A percentile compares a stretch with the other conserved stretches of the same genome.
These are phyloP conservation scores for Smittium culicis DNA, from an alignment of 371 early-diverging fungal species.

Conservation along the genomic window DNA sequence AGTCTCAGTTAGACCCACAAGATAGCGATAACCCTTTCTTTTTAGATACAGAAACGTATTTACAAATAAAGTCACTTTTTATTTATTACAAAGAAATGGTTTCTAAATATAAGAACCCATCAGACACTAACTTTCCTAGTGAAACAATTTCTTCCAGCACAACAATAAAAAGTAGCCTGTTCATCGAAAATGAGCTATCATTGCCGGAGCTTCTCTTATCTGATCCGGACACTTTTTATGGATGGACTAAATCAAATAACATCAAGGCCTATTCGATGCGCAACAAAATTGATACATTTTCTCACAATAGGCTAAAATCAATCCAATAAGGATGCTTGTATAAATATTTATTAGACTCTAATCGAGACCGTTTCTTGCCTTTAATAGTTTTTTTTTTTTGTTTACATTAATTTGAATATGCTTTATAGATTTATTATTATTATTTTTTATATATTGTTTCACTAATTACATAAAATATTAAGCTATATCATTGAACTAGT, in stretches of 20 bases:
- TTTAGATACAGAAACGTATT: not conserved
- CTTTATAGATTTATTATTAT: no score
- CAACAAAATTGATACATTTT: slow-evolving; percentile 2
- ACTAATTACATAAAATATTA: no score
- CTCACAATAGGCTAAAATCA: slow-evolving; percentile 8
- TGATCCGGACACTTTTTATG: not conserved
- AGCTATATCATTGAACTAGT: no score
- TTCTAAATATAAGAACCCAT: no score
- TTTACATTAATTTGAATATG: no score
- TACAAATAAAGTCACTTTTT: not conserved
- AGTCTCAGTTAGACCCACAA: not conserved
- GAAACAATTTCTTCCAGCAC: not conserved
- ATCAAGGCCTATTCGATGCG: slow-evolving; percentile 2
- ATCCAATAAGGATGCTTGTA: no score
- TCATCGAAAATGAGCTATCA: no score
- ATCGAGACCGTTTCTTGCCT: no score
- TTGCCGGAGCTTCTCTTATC: not conserved
- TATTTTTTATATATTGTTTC: no score
- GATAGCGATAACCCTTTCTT: no score
- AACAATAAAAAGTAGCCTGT: not conserved
- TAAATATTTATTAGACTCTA: no score
- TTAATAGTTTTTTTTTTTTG: no score
- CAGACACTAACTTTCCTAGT: not conserved
- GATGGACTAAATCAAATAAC: not conserved
- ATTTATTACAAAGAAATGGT: not conserved